Evolutionary conservation across 169 alveolate species (phyloP).

Genomic region (Babesia gibsoni): DNA sequence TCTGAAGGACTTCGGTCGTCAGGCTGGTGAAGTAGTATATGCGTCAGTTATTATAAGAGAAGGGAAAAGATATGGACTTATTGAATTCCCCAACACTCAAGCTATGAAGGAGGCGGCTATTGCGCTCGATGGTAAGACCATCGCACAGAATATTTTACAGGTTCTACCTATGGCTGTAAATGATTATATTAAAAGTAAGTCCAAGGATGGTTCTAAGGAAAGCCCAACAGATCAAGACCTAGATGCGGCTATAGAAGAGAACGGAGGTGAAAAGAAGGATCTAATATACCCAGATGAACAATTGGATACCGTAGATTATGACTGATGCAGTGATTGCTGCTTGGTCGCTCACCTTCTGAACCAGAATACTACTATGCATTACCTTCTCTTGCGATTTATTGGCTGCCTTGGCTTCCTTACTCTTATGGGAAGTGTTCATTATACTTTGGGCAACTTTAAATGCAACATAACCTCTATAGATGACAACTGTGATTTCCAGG

Average conservation of each 20-base stretch:
- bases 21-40: conserved; percentile 80
- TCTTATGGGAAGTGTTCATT: no score
- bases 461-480: no score
- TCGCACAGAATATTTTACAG: conserved; percentile 56
- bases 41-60: conserved; percentile 75
- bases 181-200: conserved; percentile 26
- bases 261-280: conserved; percentile 18
- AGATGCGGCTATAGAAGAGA: conserved; percentile 3
- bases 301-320: conserved; percentile 58
- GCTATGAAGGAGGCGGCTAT: conserved; percentile 74
- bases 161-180: conserved; percentile 61
- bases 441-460: no score
- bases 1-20: conserved; percentile 81
- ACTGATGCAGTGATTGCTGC: no score
- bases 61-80: conserved; percentile 73
- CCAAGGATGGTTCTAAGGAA: not conserved
- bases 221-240: not conserved
- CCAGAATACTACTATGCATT: no score
- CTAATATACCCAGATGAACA: conserved; percentile 27
- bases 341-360: no score
- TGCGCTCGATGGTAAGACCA: conserved; percentile 68
- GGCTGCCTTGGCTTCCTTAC: no score
- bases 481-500: no score
- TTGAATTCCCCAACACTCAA: conserved; percentile 73
- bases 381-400: no score